A percentile compares a stretch with the other conserved stretches of the same genome.
These are phyloP conservation scores for Paracamarosporium sp. DNA, from an alignment of 2,329 filamentous ascomycete genomes.

Conservation along the genomic window DNA sequence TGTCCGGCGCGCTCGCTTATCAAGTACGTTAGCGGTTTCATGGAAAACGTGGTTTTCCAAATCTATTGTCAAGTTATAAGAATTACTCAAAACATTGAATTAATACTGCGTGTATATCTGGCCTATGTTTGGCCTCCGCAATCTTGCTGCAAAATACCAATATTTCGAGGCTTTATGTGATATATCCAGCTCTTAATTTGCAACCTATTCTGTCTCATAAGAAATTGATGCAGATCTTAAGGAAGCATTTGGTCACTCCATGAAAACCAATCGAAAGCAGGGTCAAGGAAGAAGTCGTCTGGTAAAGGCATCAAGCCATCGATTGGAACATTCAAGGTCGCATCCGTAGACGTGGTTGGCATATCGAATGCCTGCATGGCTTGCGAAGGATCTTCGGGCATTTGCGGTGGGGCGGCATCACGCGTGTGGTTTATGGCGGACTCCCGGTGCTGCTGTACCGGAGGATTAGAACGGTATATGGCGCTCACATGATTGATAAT, in stretches of 20 bases:
- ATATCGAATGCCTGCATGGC: not conserved
- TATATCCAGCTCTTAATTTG: too few species aligned
- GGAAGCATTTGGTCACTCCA: not conserved
- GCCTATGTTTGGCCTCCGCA: too few species aligned
- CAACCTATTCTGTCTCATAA: too few species aligned
- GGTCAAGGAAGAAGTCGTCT: conserved; percentile 7
- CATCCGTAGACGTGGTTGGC: not conserved
- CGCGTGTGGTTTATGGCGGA: not conserved
- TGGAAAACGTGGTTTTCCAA: too few species aligned
- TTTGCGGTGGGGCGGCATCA: not conserved
- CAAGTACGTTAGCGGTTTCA: too few species aligned
- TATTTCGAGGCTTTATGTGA: too few species aligned
- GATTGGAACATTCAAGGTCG: not conserved
- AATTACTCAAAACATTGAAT: too few species aligned
- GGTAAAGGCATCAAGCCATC: not conserved
- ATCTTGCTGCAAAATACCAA: too few species aligned
- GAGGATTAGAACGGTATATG: not conserved
- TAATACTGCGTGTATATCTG: too few species aligned
- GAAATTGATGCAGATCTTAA: too few species aligned
- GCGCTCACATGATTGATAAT: conserved; percentile 8
- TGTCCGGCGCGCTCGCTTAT: too few species aligned
- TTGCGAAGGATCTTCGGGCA: not conserved
- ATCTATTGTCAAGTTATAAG: too few species aligned
- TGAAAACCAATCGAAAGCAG: conserved; percentile 10
- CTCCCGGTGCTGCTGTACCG: not conserved